phyloP scores from a whole-genome alignment of 306 rosid genomes.

The Medicago arabica region DNA sequence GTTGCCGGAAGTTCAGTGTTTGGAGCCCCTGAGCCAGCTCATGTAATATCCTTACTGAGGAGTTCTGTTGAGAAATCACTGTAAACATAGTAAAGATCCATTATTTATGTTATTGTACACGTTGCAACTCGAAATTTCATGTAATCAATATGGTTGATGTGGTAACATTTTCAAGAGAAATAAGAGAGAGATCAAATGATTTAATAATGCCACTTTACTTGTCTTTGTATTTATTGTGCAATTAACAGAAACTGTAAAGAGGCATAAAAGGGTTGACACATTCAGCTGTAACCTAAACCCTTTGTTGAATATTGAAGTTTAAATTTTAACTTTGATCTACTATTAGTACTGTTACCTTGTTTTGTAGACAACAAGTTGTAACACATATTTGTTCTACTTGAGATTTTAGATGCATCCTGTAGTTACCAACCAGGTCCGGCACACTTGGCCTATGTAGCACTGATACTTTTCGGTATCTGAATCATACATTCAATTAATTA shows the following conservation, averaged over 20 bases:
- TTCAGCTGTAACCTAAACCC: conserved; percentile 17
- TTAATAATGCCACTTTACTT: not conserved
- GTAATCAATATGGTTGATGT: conserved; percentile 1
- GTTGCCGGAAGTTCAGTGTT: conserved; percentile 98
- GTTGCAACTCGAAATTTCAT: not conserved
- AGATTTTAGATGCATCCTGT: too few species aligned
- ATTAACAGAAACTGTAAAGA: conserved; percentile 28
- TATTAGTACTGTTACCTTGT: not conserved
- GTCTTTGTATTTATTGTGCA: conserved; percentile 10
- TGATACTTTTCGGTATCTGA: too few species aligned
- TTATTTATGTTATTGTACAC: conserved; percentile 15
- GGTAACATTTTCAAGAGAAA: conserved; percentile 31
- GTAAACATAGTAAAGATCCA: conserved; percentile 37
- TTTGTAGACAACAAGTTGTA: not conserved
- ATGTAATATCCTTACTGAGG: conserved; percentile 77
- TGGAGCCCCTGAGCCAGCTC: conserved; percentile 84
- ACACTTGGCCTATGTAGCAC: too few species aligned
- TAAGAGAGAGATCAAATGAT: conserved; percentile 40
- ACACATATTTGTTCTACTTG: not conserved
- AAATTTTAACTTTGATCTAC: conserved; percentile 13
- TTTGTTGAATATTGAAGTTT: conserved; percentile 14
- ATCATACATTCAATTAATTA: too few species aligned
- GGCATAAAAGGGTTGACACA: conserved; percentile 6
- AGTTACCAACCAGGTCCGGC: too few species aligned
- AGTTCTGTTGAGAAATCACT: conserved; percentile 69